phyloP scores from a whole-genome alignment of 2,329 filamentous ascomycete species.

The Botrytis fragariae region DNA sequence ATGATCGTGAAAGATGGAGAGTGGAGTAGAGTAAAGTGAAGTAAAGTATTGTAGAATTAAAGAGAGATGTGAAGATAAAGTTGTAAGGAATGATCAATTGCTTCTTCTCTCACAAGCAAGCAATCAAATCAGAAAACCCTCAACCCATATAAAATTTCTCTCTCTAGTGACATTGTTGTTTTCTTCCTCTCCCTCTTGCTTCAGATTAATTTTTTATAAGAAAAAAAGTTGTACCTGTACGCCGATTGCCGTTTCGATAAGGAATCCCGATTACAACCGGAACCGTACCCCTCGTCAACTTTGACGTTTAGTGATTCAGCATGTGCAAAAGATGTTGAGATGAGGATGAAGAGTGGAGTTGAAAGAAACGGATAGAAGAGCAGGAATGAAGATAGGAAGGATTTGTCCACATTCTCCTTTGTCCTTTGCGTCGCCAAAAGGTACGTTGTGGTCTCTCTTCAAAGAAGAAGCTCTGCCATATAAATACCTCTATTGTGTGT shows the following conservation, averaged over 20 bases:
- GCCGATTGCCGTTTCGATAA: constrained; percentile 36
- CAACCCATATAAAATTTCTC: constrained; percentile 1
- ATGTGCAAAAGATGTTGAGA: constrained; percentile 18
- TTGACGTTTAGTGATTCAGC: constrained; percentile 26
- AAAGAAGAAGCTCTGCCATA: background rate
- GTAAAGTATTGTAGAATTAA: background rate
- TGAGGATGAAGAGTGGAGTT: constrained; percentile 14
- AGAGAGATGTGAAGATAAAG: background rate
- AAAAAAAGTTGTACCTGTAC: constrained; percentile 18
- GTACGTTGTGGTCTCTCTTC: background rate
- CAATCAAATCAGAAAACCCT: background rate
- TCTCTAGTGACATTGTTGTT: constrained; percentile 4
- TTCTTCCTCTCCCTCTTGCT: constrained; percentile 15
- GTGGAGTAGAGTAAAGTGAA: background rate
- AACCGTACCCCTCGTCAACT: constrained; percentile 35
- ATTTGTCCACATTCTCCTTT: constrained; percentile 8
- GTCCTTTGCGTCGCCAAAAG: background rate
- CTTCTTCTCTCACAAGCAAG: background rate
- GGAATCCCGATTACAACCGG: constrained; percentile 27
- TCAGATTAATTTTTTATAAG: constrained; percentile 15
- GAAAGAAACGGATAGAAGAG: background rate
- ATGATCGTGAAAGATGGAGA: background rate
- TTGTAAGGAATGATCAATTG: background rate
- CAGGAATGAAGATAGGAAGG: background rate
- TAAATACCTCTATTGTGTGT: background rate